Conservation (phyloP, 768 basidiomycete species). For the Termitomyces sp. region DNA sequence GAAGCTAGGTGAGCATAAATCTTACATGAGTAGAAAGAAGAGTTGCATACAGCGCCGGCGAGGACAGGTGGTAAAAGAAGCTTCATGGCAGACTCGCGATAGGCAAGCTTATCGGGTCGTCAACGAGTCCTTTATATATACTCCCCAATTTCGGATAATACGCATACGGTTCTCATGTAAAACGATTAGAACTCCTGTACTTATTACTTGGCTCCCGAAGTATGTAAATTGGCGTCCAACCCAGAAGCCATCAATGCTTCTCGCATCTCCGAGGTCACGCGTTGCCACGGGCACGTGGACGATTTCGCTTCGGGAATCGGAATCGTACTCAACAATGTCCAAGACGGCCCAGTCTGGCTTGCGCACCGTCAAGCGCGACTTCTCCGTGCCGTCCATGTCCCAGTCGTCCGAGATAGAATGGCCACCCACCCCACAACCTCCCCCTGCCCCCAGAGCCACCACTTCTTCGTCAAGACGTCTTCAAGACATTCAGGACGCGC, state of each 20-base stretch:
- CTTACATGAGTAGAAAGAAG: neutral
- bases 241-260: too few relatives aligned
- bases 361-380: constrained; percentile 58
- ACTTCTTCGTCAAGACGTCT: constrained; percentile 40
- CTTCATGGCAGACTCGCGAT: neutral
- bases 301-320: neutral
- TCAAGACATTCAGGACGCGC: constrained; percentile 55
- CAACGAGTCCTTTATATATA: neutral
- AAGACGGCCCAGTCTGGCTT: constrained; percentile 56
- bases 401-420: constrained; percentile 43
- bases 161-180: too few relatives aligned
- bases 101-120: neutral
- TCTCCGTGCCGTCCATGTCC: constrained; percentile 36
- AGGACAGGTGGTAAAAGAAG: neutral
- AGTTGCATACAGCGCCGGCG: neutral
- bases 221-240: too few relatives aligned
- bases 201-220: too few relatives aligned
- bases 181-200: neutral
- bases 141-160: too few relatives aligned
- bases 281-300: constrained; percentile 8
- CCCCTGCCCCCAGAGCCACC: constrained; percentile 14
- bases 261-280: neutral
- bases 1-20: neutral
- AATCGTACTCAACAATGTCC: too few relatives aligned
- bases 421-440: constrained; percentile 32